Evolutionary conservation across 495 filamentous ascomycete species (phyloP), one percentile per base, ranked within the genome.

Genomic region (Aspergillus nanangensis): DNA sequence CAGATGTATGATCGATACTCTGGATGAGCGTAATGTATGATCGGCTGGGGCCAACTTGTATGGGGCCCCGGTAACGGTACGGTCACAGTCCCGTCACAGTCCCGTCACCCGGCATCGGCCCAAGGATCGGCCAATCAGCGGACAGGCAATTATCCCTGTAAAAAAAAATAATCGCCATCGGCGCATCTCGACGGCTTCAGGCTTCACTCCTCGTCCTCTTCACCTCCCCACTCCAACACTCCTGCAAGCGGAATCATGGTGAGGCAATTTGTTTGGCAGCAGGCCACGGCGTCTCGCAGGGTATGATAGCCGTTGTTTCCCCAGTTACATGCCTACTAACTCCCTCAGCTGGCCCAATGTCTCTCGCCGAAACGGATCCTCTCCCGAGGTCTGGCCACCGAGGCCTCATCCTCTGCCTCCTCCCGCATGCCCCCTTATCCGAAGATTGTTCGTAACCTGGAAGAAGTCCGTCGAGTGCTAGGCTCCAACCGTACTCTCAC

Each of bases 391-490:
- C 56, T 75, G 33, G 58, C 71, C 61, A 48, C 70, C 63, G 36
- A 57, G 47, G 45, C 41, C 53, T 69, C 51, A 39, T 40, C 67
- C 24, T 51, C 44, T 32, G 51, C 65, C 22, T 59, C 67, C 32
- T 69, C 71, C 15, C 75, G 81, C 50, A 76, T 71, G 47, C 82
- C 82, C 14, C 82, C 81, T n/a, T 88, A 87, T 63, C 56, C 65
- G 8, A 82, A 79, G 56, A 77, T 86, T 20, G 58, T 80, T 19
- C 62, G 69, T 22, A 78, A 74, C 41, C 70, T 88, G 7, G 57
- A 68, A 11, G 61, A 82, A 58, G 89, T 94, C 19, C 86, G 88
- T 17, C 75, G 77, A 21, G 77, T 95, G 5, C 75, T 95, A 23
- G 84, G 86, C 3, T 62, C 70, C 15, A 63, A 70, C 8, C 80